Base-by-base conservation (phyloP, 768 basidiomycete genomes). In the Lactifluus echinatus region DNA sequence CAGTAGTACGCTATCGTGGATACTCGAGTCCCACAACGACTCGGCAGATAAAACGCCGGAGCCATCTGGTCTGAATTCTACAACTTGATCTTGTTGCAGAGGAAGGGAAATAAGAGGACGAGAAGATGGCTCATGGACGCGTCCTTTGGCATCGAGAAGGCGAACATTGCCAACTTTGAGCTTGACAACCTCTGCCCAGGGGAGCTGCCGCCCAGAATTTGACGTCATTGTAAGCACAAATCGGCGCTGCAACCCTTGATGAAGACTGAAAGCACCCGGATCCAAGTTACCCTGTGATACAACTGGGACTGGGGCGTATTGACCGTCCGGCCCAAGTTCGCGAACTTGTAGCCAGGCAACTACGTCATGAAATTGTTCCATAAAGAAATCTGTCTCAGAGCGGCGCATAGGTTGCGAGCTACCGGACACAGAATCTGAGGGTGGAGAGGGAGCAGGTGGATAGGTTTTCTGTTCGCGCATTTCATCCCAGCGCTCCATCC, bases 401-500 rank as follows among this genome's bases (percentile, higher is more conserved):
- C 93, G 84, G 19, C 94, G 83, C 93, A 95, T 95, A 17, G 76
- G 76, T n/a, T 82, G 83, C 23, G 78, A 65, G 50, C 69, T 71
- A 29, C 75, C 69, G 72, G 42, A 68, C 70, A 61, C 63, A 71
- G 45, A 80, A 78, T 50, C 68, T 60, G 75, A 69, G 36, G 45
- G 56, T 46, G 48, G 54, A 33, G 49, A 39, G 45, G 52, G 51
- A 29, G 26, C 21, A 36, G 60, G 69, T 60, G 71, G 72, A 66
- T 67, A 73, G 57, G 74, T 71, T 61, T 81, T 80, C 47, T 87
- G 81, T 62, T 97, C 93, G 33, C 93, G 82, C 76, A 89, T 78
- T 67, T 93, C 89, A 66, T 97, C 95, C 93, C 93, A 96, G 55
- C 88, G 80, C 66, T 93, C 92, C 71, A 97, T 74, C 6, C 92